Base-by-base conservation (phyloP, 1,139 yeast genomes). In the Eremothecium cymbalariae region DNA sequence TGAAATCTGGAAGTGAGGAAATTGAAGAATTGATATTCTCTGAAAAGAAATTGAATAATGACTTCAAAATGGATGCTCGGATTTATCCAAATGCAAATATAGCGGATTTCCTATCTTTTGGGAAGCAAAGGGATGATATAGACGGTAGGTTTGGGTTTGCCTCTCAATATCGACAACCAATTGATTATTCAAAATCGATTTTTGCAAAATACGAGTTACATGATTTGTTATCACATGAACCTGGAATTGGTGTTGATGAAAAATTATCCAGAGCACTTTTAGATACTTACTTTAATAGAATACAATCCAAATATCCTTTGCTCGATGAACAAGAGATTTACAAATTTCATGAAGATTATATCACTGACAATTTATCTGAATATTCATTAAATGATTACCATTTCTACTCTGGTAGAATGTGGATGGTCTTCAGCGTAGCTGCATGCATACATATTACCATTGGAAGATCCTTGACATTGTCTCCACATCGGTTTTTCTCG, bases 251-350 rank as follows among this genome's bases (percentile, higher is more conserved):
- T 37, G 60, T 70, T 34, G 73, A 69, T 42, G 64, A 62, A 34
- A 56, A 60, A 26, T 47, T 66, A 17, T 62, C 74, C 2, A 60
- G 67, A 40, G 66, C 67, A 18, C 62, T 70, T 28, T 46, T 70
- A 28, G 72, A 68, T 33, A 65, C 68, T 11, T 70, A 68, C 45
- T 70, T 70, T 45, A 60, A 70, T n/a, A 54, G 72, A 36, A 48
- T 70, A 23, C 76, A 70, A 43, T 67, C 67, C 46, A 68, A 70
- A 41, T 70, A 69, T 43, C 76, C 76, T 0, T 41, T 70, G 14
- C 48, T 70, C 17, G 68, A 66, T 44, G 74, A 70, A 45, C 55
- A 57, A 23, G 74, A 68, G 34, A 64, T 70, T 12, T 57, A 63
- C 31, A 57, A 57, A 17, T 69, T 70, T 43, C 72, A 69, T 47